Evolutionary conservation across 192 early-diverging fungal genomes (phyloP).

Genomic region (Cetraspora pellucida): DNA sequence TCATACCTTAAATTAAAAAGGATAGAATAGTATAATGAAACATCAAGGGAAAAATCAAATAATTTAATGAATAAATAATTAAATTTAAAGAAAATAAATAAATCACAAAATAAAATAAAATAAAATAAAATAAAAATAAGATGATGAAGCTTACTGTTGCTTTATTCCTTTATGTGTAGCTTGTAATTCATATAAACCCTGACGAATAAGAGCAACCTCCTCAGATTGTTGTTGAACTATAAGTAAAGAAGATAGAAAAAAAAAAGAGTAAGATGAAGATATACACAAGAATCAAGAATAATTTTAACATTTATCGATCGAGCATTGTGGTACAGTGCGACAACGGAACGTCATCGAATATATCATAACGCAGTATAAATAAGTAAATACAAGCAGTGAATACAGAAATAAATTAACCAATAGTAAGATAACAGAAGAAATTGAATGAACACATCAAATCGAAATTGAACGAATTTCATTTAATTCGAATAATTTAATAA

Average conservation of each 20-base stretch:
- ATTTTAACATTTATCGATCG: neutral
- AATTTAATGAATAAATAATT: neutral
- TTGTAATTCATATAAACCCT: slow-evolving; percentile 34
- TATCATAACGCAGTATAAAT: too few relatives aligned
- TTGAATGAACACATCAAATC: too few relatives aligned
- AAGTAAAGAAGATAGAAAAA: neutral
- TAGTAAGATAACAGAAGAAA: too few relatives aligned
- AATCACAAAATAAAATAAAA: neutral
- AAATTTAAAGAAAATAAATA: too few relatives aligned
- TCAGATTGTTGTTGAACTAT: slow-evolving; percentile 35
- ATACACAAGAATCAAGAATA: neutral
- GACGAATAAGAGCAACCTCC: slow-evolving; percentile 28
- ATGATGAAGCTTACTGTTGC: slow-evolving; percentile 19
- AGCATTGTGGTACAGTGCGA: too few relatives aligned
- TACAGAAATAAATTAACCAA: too few relatives aligned
- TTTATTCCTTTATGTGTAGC: slow-evolving; percentile 33
- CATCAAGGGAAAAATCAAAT: neutral
- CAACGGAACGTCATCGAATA: too few relatives aligned
- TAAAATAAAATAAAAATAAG: neutral
- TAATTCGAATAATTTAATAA: too few relatives aligned
- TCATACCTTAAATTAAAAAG: slow-evolving; percentile 57
- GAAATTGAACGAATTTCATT: too few relatives aligned
- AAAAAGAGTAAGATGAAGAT: neutral
- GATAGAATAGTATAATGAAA: too few relatives aligned
- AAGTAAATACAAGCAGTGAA: too few relatives aligned